Evolutionary conservation across 2,329 filamentous ascomycete species (phyloP).

Genomic region (Calonectria leucothoes): DNA sequence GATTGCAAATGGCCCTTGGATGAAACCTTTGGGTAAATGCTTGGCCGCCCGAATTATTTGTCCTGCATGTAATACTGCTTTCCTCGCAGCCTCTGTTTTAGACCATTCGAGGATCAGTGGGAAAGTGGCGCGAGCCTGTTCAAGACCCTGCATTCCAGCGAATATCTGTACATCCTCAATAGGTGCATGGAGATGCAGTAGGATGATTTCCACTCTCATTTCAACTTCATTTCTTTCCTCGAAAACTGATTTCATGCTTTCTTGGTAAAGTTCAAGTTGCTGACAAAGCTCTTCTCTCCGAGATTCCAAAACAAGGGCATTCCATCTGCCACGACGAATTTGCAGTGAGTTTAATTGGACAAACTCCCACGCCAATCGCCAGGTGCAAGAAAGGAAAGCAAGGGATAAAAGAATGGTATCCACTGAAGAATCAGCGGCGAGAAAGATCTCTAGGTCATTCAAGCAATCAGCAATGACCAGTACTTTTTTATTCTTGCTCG

Average conservation of each 20-base stretch:
- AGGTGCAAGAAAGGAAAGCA: constrained; percentile 37
- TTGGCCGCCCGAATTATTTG: constrained; percentile 40
- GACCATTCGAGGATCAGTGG: constrained; percentile 51
- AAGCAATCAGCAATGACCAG: constrained; percentile 30
- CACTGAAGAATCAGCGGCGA: background rate
- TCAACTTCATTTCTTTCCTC: constrained; percentile 34
- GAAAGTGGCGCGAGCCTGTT: constrained; percentile 50
- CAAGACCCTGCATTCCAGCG: constrained; percentile 54
- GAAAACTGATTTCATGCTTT: background rate
- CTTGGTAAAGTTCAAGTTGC: constrained; percentile 28
- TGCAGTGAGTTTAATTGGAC: constrained; percentile 43
- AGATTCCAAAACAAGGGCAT: constrained; percentile 39
- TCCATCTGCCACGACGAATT: constrained; percentile 40
- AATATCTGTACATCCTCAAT: constrained; percentile 56
- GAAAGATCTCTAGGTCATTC: constrained; percentile 24
- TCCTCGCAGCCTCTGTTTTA: constrained; percentile 47
- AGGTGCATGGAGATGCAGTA: constrained; percentile 52
- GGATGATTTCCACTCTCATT: constrained; percentile 47
- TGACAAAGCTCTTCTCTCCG: constrained; percentile 44
- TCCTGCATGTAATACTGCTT: constrained; percentile 44
- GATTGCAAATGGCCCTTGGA: constrained; percentile 39
- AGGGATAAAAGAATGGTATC: constrained; percentile 22
- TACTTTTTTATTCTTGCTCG: background rate
- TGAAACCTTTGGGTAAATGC: constrained; percentile 24
- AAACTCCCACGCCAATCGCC: constrained; percentile 46